A percentile compares a stretch with the other conserved stretches of the same genome.
Evolutionary conservation across 2,329 filamentous ascomycete species (phyloP).

Genomic region (Coniochaeta hoffmannii): DNA sequence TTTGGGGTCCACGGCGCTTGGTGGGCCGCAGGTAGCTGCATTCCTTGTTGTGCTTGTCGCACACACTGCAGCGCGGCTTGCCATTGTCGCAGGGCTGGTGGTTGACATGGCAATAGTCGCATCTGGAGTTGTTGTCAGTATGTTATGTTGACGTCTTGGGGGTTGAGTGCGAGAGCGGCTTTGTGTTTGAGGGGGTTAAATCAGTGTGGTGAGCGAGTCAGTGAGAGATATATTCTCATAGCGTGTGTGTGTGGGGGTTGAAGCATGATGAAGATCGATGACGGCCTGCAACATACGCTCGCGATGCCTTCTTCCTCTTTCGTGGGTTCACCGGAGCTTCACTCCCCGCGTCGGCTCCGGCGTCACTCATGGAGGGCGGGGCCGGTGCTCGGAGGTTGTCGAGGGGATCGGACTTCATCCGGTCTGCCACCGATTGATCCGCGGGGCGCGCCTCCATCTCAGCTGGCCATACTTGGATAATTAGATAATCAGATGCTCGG

Average conservation of each 20-base stretch:
- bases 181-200: not conserved
- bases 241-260: not conserved
- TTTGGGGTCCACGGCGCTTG: conserved; percentile 29
- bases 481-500: not conserved
- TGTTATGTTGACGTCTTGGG: conserved; percentile 21
- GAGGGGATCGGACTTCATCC: not conserved
- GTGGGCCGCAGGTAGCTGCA: conserved; percentile 29
- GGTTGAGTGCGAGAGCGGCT: too few species aligned
- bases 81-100: conserved; percentile 41
- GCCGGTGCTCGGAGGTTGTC: conserved; percentile 9
- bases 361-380: conserved; percentile 10
- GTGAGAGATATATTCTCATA: not conserved
- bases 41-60: conserved; percentile 29
- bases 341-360: conserved; percentile 10
- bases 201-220: not conserved
- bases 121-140: conserved; percentile 20
- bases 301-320: conserved; percentile 27
- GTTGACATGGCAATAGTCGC: conserved; percentile 39
- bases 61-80: conserved; percentile 36
- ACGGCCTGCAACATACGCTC: conserved; percentile 20
- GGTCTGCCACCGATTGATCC: not conserved
- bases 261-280: not conserved
- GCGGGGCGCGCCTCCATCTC: not conserved
- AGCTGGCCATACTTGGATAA: not conserved
- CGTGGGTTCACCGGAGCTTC: conserved; percentile 22